A percentile compares a stretch with the other conserved stretches of the same genome.
Conservation (phyloP, 106 monocot species). For the Gastrodia elata region DNA sequence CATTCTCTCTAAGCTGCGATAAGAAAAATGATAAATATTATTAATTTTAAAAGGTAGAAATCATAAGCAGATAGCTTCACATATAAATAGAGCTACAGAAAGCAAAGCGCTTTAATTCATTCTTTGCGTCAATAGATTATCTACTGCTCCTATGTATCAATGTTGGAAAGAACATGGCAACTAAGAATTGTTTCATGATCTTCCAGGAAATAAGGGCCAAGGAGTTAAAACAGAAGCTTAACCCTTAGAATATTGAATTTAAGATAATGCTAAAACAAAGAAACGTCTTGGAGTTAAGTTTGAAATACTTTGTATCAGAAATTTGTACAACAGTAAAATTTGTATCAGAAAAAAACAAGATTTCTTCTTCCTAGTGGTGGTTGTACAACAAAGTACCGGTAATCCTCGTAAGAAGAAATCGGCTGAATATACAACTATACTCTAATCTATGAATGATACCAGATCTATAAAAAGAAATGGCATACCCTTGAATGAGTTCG, state of each 20-base stretch:
- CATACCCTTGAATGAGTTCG: conserved; percentile 77
- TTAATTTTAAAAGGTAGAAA: not conserved
- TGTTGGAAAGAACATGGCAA: too few species aligned
- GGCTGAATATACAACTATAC: not conserved
- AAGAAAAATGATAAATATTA: not conserved
- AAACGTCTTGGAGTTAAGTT: not conserved
- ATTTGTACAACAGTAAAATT: not conserved
- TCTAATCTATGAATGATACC: not conserved
- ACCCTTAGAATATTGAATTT: not conserved
- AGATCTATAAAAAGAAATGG: not conserved
- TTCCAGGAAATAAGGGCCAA: not conserved
- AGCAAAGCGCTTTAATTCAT: too few species aligned
- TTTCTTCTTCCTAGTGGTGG: not conserved
- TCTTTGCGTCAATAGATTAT: too few species aligned
- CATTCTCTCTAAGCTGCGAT: conserved; percentile 43
- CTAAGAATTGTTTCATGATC: too few species aligned
- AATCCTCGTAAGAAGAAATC: not conserved
- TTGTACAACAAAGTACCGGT: not conserved
- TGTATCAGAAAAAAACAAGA: too few species aligned
- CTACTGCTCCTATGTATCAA: too few species aligned
- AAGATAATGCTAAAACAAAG: not conserved
- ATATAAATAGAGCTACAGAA: too few species aligned
- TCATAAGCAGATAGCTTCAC: not conserved
- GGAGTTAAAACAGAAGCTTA: not conserved
- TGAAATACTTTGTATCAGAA: not conserved